Evolutionary conservation across 1,139 yeast genomes (phyloP).

Genomic region (Lodderomyces theae): DNA sequence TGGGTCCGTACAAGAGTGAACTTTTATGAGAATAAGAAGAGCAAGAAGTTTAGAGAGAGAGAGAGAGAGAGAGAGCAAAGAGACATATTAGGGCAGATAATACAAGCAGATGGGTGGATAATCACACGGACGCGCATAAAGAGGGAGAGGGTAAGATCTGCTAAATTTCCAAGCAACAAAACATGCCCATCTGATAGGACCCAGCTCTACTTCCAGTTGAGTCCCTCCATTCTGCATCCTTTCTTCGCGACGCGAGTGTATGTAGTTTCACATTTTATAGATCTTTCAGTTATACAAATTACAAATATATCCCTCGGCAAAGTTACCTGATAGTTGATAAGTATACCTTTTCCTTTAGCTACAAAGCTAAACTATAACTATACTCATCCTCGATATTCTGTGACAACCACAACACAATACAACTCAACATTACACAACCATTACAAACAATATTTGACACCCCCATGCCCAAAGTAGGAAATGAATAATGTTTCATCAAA

Average conservation of each 20-base stretch:
- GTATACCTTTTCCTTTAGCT: constrained; percentile 17
- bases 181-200: no score
- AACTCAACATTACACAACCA: constrained; percentile 78
- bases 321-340: no score
- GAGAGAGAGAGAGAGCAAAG: background rate
- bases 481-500: constrained; percentile 68
- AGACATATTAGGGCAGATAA: no score
- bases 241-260: no score
- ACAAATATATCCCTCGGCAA: no score
- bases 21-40: background rate
- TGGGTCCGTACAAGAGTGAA: constrained; percentile 44
- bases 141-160: no score
- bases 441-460: constrained; percentile 82
- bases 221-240: no score
- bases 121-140: no score
- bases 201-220: background rate
- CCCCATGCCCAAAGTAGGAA: constrained; percentile 96
- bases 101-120: no score
- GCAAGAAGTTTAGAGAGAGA: no score
- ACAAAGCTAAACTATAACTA: constrained; percentile 83
- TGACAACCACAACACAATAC: constrained; percentile 85
- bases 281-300: background rate
- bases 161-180: no score
- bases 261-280: background rate
- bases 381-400: constrained; percentile 96